A percentile compares a stretch with the other conserved stretches of the same genome.
Evolutionary conservation across 1,284 basidiomycete species (phyloP).

Genomic region (Ganoderma boninense): DNA sequence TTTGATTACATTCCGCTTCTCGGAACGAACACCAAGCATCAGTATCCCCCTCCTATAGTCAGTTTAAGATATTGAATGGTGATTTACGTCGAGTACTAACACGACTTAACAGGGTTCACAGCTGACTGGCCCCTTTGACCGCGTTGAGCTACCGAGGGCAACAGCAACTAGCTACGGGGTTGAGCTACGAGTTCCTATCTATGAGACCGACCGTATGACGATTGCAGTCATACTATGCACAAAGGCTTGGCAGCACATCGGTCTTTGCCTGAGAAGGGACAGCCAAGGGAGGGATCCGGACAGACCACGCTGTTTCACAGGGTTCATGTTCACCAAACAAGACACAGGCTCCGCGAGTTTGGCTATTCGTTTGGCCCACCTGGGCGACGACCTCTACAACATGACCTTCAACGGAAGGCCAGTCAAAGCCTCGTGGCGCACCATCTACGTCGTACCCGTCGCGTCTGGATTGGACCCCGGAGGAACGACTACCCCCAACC

Average conservation of each 20-base stretch:
- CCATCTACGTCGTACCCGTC: constrained; percentile 5
- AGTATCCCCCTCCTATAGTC: background rate
- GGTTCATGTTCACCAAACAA: background rate
- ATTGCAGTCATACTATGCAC: background rate
- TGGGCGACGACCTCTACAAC: constrained; percentile 9
- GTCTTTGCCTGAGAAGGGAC: background rate
- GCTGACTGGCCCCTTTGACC: no score
- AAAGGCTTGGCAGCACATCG: background rate
- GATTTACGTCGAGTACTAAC: no score
- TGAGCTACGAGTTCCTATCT: no score
- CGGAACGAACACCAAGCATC: no score
- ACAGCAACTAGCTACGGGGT: no score
- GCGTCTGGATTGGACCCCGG: no score
- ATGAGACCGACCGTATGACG: background rate
- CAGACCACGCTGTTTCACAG: background rate
- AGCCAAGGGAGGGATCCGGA: no score
- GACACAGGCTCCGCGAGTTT: background rate
- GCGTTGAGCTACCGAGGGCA: no score
- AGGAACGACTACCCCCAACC: no score
- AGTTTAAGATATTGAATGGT: no score
- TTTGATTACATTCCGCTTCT: background rate
- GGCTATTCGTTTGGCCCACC: background rate
- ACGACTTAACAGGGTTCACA: no score
- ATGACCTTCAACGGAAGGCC: constrained; percentile 1
- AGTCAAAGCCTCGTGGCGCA: constrained; percentile 6